phyloP scores from a whole-genome alignment of 129 eudicot genomes.

The Pittosporum tobira region DNA sequence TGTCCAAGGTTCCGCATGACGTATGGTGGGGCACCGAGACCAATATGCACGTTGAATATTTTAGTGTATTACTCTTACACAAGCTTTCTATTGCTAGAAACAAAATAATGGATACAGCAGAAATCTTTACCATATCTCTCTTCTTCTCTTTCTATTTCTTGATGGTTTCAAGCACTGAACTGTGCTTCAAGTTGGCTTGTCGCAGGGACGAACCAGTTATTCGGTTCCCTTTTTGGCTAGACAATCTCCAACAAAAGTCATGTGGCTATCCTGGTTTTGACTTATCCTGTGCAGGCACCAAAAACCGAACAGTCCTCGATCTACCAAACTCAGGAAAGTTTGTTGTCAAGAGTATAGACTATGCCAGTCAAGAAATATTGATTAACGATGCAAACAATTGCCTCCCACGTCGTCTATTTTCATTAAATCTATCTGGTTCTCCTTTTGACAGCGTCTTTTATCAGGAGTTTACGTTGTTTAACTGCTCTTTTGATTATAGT shows the following conservation, averaged over 20 bases:
- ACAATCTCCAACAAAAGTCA: slow-evolving; percentile 11
- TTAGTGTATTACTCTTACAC: too few relatives aligned
- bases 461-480: slow-evolving; percentile 21
- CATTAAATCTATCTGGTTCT: slow-evolving; percentile 21
- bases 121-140: background rate
- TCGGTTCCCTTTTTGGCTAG: slow-evolving; percentile 35
- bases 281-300: slow-evolving; percentile 17
- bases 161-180: background rate
- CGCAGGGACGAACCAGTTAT: slow-evolving; percentile 13
- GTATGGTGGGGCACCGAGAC: too few relatives aligned
- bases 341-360: slow-evolving; percentile 29
- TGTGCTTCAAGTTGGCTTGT: slow-evolving; percentile 14
- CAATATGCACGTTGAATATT: too few relatives aligned
- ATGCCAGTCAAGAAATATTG: slow-evolving; percentile 23
- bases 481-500: slow-evolving; percentile 22
- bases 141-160: background rate
- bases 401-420: slow-evolving; percentile 26
- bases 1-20: too few relatives aligned
- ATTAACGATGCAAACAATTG: slow-evolving; percentile 30
- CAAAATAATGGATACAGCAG: too few relatives aligned
- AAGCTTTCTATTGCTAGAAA: too few relatives aligned
- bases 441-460: slow-evolving; percentile 17
- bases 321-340: slow-evolving; percentile 29
- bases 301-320: slow-evolving; percentile 12
- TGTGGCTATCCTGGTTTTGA: slow-evolving; percentile 38